Base-by-base conservation (phyloP, 129 eudicot species). In the Heracleum sosnowskyi region DNA sequence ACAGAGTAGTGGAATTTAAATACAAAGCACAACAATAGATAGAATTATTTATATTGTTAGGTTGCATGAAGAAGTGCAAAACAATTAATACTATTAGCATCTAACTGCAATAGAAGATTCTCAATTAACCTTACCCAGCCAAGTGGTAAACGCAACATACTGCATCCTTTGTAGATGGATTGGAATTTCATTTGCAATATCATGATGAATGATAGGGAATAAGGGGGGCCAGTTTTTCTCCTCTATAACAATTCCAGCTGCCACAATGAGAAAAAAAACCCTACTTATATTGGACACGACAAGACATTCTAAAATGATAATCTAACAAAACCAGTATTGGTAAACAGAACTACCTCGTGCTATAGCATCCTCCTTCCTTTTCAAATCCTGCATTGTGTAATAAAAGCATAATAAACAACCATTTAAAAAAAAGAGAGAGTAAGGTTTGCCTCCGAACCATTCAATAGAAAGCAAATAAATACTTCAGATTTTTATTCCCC, bases 151-250 rank as follows among this genome's bases (percentile, higher is more conserved):
- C 29, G 97, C 99, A 77, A 90, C 97, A 86, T 96, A 96, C 80
- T 90, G 99, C 86, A 90, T 73, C 82, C 79, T 88, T 82, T 96
- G 99, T 74, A 96, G 85, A 87, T 96, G 99, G 79, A 92, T 78
- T 79, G 99, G 99, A 69, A 96, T 96, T 82, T 96, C 99, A 77
- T 83, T 84, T 81, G 87, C 85, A 75, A 96, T 96, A 77, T 96
- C 90, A 81, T 96, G 95, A 83, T 96, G 99, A 82, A 96, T 96
- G 29, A 96, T 74, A 34, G 99, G 99, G 73, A 92, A 86, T 77
- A 92, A 87, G 29, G 99, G 97, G n/a, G 99, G 99, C 97, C 97
- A 96, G 47, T 96, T 96, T 51, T 89, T 92, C 49, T 87, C 93
- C 73, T 96, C 97, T 80, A 90, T 85, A 70, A 89, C 90, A 85